Conservation (phyloP, 352 stramenopile species). For the Phytophthora vignae region DNA sequence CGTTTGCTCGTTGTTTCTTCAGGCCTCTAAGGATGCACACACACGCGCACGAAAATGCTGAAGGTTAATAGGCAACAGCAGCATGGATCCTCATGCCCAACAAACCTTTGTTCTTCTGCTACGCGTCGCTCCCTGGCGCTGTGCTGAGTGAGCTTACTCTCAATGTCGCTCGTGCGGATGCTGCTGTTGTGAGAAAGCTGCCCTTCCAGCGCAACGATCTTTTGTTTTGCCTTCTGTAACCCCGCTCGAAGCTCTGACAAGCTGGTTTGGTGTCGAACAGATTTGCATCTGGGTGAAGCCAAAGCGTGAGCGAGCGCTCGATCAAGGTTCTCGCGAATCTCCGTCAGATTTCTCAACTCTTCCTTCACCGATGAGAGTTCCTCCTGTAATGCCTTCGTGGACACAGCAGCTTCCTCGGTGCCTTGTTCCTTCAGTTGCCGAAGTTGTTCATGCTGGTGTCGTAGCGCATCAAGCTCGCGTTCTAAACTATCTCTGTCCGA, state of each 20-base stretch:
- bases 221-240: conserved; percentile 62
- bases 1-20: conserved; percentile 54
- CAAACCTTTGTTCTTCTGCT: conserved; percentile 63
- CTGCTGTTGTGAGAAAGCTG: conserved; percentile 41
- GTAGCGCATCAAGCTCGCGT: conserved; percentile 20
- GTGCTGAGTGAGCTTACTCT: conserved; percentile 44
- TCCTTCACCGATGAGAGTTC: conserved; percentile 22
- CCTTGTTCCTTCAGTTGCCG: conserved; percentile 3
- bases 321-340: conserved; percentile 37
- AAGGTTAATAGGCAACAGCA: not conserved
- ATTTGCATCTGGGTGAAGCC: conserved; percentile 24
- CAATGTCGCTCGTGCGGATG: conserved; percentile 44
- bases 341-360: conserved; percentile 28
- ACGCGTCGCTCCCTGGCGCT: conserved; percentile 44
- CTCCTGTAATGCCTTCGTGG: conserved; percentile 10
- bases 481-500: conserved; percentile 15
- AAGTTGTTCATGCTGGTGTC: conserved; percentile 20
- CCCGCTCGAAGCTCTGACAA: conserved; percentile 49
- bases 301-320: conserved; percentile 32
- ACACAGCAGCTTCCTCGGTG: conserved; percentile 10
- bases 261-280: conserved; percentile 19
- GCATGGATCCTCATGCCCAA: not conserved
- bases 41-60: not conserved
- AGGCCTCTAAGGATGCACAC: conserved; percentile 32
- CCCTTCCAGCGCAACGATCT: conserved; percentile 55